These are phyloP conservation scores for Clavariopsis aquatica DNA, from an alignment of 495 filamentous ascomycete genomes.

Conservation along the genomic window DNA sequence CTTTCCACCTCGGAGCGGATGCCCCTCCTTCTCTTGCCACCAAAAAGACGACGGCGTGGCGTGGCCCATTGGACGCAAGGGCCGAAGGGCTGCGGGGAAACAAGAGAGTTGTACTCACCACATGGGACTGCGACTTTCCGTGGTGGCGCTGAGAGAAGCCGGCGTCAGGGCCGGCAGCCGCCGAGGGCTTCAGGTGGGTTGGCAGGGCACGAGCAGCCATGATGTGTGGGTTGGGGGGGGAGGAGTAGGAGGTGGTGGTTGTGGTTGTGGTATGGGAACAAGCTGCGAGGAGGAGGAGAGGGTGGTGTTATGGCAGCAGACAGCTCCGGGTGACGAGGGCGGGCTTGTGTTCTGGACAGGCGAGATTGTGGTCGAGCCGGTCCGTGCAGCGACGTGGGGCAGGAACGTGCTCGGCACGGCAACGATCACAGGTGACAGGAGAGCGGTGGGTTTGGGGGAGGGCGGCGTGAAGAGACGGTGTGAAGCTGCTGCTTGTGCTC, in stretches of 20 bases:
- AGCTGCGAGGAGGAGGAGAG: conserved; percentile 4
- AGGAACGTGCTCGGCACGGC: conserved; percentile 7
- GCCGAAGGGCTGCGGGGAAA: background rate
- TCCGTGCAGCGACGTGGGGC: conserved; percentile 24
- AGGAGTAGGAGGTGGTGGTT: background rate
- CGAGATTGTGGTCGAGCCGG: conserved; percentile 1
- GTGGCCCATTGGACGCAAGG: background rate
- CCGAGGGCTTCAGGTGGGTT: conserved; percentile 71
- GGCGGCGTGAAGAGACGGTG: background rate
- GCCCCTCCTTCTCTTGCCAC: background rate
- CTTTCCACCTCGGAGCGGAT: background rate
- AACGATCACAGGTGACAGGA: background rate
- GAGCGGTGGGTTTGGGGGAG: background rate
- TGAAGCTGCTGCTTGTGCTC: conserved; percentile 2
- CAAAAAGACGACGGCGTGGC: background rate
- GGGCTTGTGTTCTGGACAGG: background rate
- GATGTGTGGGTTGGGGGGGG: conserved; percentile 41
- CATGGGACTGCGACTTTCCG: conserved; percentile 91
- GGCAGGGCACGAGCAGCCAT: conserved; percentile 78
- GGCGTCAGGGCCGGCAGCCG: conserved; percentile 55
- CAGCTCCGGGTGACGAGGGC: background rate
- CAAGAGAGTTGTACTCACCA: conserved; percentile 68
- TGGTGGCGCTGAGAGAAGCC: conserved; percentile 73
- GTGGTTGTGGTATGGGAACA: background rate
- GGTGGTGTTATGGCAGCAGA: background rate